These are phyloP conservation scores for Ambrosiella cleistominuta DNA, from an alignment of 2,329 filamentous ascomycete genomes.

Conservation along the genomic window DNA sequence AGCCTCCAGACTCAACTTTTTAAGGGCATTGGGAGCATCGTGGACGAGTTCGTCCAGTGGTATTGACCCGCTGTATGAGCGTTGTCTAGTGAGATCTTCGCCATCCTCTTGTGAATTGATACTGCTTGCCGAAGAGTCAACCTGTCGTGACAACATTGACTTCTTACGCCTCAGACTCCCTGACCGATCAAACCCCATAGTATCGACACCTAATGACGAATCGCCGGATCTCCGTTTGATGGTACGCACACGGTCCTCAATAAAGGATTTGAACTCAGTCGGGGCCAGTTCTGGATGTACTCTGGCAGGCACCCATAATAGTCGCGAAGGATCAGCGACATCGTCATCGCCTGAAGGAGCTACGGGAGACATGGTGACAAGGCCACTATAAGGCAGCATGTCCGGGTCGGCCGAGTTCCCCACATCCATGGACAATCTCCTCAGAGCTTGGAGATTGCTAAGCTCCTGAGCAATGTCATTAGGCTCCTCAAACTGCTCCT, in stretches of 20 bases:
- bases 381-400: constrained; percentile 51
- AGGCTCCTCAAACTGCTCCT: constrained; percentile 69
- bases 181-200: constrained; percentile 18
- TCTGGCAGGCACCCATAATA: constrained; percentile 91
- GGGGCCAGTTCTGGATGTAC: constrained; percentile 90
- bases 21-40: constrained; percentile 54
- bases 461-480: constrained; percentile 82
- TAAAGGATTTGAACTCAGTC: constrained; percentile 88
- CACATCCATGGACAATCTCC: constrained; percentile 90
- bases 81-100: constrained; percentile 58
- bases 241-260: constrained; percentile 81
- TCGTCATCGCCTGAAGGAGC: constrained; percentile 58
- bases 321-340: constrained; percentile 69
- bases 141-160: constrained; percentile 86
- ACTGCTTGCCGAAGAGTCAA: constrained; percentile 51
- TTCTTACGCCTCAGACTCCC: constrained; percentile 67
- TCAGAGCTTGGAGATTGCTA: constrained; percentile 76
- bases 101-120: constrained; percentile 65
- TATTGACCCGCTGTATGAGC: constrained; percentile 33
- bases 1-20: constrained; percentile 45
- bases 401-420: constrained; percentile 55
- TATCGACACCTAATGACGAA: constrained; percentile 41
- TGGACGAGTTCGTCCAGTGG: constrained; percentile 67
- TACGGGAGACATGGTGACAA: constrained; percentile 53
- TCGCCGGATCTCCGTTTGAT: constrained; percentile 73